Percentiles rank a stretch among this genome's conserved stretches.
Evolutionary conservation across 768 basidiomycete genomes (phyloP).

Genomic region (Lactarius sp.): DNA sequence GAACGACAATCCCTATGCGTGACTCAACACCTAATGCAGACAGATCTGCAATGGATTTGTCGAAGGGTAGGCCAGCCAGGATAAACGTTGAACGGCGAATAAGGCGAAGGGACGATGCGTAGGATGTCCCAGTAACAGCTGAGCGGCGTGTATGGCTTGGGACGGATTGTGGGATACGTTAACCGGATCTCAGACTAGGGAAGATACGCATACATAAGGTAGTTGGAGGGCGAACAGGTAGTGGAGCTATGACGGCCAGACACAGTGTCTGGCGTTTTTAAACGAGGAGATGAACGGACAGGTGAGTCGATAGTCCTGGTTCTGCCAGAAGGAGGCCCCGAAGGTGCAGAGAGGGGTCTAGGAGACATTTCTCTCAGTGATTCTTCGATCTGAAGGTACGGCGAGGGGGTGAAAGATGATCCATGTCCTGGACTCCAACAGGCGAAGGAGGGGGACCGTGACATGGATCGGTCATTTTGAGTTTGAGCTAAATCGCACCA

Average conservation of each 20-base stretch:
- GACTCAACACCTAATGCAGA: constrained; percentile 35
- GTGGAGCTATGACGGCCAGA: neutral
- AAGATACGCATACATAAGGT: constrained; percentile 50
- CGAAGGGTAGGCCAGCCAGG: constrained; percentile 67
- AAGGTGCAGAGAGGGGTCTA: constrained; percentile 7
- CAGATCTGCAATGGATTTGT: constrained; percentile 45
- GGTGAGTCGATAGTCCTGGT: neutral
- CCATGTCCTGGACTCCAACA: neutral
- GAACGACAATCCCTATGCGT: constrained; percentile 28
- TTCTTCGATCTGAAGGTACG: constrained; percentile 2
- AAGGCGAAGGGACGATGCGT: constrained; percentile 68
- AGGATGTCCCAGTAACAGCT: constrained; percentile 64
- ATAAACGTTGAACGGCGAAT: constrained; percentile 75
- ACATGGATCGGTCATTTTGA: constrained; percentile 18
- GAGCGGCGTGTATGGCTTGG: constrained; percentile 68
- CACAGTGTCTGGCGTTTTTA: neutral
- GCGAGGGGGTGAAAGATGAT: constrained; percentile 14
- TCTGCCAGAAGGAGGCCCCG: neutral
- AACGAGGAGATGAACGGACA: neutral
- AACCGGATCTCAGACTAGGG: neutral
- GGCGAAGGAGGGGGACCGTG: constrained; percentile 5
- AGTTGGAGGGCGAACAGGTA: constrained; percentile 52
- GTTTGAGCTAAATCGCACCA: too few relatives aligned
- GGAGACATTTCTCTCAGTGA: neutral
- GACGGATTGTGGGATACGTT: constrained; percentile 51